A percentile compares a stretch with the other conserved stretches of the same genome.
Evolutionary conservation across 768 basidiomycete genomes (phyloP).

Genomic region (Auricularia sp.): DNA sequence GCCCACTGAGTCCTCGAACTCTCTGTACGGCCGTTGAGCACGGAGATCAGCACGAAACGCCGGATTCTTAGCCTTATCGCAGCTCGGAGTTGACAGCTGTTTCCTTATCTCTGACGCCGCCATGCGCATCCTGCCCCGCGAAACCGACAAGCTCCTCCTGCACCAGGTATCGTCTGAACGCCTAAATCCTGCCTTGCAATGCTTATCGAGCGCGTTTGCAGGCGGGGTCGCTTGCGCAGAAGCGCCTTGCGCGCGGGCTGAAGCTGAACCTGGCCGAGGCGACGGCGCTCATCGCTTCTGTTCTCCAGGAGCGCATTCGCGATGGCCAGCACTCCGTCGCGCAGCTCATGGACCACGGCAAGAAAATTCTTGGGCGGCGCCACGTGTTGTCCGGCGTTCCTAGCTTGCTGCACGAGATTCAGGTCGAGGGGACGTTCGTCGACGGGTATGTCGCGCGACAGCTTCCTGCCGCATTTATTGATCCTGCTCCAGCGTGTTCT

Average conservation of each 20-base stretch:
- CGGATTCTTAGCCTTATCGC: too few species aligned
- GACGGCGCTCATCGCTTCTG: constrained; percentile 80
- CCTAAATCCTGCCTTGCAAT: neutral
- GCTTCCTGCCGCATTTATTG: neutral
- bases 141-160: constrained; percentile 64
- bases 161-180: constrained; percentile 39
- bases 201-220: constrained; percentile 20
- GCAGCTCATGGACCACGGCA: constrained; percentile 90
- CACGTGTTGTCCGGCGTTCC: constrained; percentile 84
- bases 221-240: constrained; percentile 86
- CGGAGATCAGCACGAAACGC: too few species aligned
- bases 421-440: constrained; percentile 86
- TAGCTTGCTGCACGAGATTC: constrained; percentile 69
- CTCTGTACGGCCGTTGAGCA: too few species aligned
- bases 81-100: too few species aligned
- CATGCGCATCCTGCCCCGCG: constrained; percentile 69
- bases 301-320: constrained; percentile 86
- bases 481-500: constrained; percentile 52
- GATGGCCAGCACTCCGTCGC: constrained; percentile 83
- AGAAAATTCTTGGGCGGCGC: constrained; percentile 72
- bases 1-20: accelerated
- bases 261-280: constrained; percentile 83
- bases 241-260: constrained; percentile 88
- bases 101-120: too few species aligned
- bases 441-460: constrained; percentile 52